A percentile compares a stretch with the other conserved stretches of the same genome.
phyloP scores from a whole-genome alignment of 352 stramenopile genomes.

The Elongisporangium anandrum region DNA sequence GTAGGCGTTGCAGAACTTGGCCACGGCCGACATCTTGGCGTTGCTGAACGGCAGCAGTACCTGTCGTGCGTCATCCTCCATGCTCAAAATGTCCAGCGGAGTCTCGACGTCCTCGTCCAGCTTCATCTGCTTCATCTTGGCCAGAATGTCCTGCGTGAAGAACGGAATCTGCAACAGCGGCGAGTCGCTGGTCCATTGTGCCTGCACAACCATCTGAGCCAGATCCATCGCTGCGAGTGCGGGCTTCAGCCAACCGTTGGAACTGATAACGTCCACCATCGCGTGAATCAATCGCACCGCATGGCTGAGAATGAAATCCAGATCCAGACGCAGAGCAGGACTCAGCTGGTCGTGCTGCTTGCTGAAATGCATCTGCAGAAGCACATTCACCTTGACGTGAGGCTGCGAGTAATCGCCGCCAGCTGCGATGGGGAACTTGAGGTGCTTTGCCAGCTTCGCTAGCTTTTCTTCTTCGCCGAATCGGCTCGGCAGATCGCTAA shows the following conservation, averaged over 20 bases:
- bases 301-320: conserved; percentile 89
- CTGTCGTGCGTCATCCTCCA: conserved; percentile 91
- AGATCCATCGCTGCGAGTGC: conserved; percentile 98
- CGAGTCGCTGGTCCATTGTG: conserved; percentile 97
- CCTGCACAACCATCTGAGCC: conserved; percentile 98
- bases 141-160: conserved; percentile 90
- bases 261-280: conserved; percentile 99
- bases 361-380: conserved; percentile 97
- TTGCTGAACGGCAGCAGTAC: conserved; percentile 89
- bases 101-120: conserved; percentile 76
- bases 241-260: conserved; percentile 98
- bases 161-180: conserved; percentile 96
- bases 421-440: conserved; percentile 90
- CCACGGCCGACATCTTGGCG: conserved; percentile 95
- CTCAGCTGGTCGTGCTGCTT: conserved; percentile 88
- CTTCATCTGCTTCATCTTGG: conserved; percentile 46
- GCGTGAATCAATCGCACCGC: conserved; percentile 94
- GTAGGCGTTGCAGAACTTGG: conserved; percentile 99
- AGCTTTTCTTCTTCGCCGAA: conserved; percentile 93
- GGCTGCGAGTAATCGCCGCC: conserved; percentile 89
- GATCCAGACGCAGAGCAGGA: conserved; percentile 90
- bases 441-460: conserved; percentile 91
- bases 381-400: conserved; percentile 95
- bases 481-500: conserved; percentile 92
- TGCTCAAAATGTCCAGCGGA: conserved; percentile 82